Evolutionary conservation across 2,329 filamentous ascomycete species (phyloP).

Genomic region (Beauveria medogensis): DNA sequence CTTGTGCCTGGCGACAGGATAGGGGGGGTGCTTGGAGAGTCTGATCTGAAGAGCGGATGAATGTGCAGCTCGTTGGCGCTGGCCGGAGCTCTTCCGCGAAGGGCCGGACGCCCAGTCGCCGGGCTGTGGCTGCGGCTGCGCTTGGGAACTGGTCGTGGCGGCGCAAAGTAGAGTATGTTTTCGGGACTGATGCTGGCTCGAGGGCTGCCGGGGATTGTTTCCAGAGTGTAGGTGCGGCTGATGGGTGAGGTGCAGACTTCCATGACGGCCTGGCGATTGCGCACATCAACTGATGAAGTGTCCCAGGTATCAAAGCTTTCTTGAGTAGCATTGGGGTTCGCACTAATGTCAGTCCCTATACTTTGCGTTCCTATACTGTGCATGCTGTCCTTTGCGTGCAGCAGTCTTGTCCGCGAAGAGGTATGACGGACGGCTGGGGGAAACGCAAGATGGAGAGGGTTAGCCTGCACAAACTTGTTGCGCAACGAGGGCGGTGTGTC

Average conservation of each 20-base stretch:
- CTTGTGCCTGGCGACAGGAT: slow-evolving; percentile 60
- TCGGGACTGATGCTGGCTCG: slow-evolving; percentile 58
- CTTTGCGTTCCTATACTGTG: slow-evolving; percentile 31
- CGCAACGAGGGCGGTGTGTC: slow-evolving; percentile 37
- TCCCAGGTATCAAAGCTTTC: slow-evolving; percentile 72
- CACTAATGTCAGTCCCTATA: slow-evolving; percentile 40
- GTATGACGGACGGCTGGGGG: slow-evolving; percentile 44
- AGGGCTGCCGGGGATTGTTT: slow-evolving; percentile 63
- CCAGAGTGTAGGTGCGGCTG: slow-evolving; percentile 48
- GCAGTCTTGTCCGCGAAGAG: slow-evolving; percentile 47
- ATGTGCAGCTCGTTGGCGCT: slow-evolving; percentile 57
- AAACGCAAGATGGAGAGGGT: slow-evolving; percentile 29
- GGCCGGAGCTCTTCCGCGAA: slow-evolving; percentile 21
- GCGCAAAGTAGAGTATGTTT: slow-evolving; percentile 47
- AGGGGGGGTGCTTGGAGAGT: slow-evolving; percentile 60
- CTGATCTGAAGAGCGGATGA: slow-evolving; percentile 68
- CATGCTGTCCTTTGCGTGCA: slow-evolving; percentile 35
- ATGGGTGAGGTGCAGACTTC: slow-evolving; percentile 35
- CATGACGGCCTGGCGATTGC: slow-evolving; percentile 50
- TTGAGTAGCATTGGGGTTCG: slow-evolving; percentile 32
- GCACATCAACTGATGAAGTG: slow-evolving; percentile 57
- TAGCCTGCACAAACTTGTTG: slow-evolving; percentile 19
- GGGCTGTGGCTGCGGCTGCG: slow-evolving; percentile 48
- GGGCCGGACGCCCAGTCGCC: slow-evolving; percentile 10
- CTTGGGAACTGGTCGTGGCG: slow-evolving; percentile 36